Evolutionary conservation across 192 early-diverging fungal genomes (phyloP).

Genomic region (Diversispora epigaea): DNA sequence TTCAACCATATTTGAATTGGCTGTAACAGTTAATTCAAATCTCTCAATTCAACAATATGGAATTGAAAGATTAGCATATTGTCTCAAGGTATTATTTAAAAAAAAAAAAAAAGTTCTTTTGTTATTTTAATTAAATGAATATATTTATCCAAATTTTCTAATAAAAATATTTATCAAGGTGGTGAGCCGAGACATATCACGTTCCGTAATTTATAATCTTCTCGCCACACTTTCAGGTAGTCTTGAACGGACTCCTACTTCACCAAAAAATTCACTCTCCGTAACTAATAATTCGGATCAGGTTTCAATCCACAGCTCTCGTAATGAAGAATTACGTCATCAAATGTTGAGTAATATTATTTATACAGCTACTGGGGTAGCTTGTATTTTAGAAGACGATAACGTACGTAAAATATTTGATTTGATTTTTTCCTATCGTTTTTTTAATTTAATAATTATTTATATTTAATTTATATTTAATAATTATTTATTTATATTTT

Average conservation of each 20-base stretch:
- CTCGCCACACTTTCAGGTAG: neutral
- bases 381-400: constrained; percentile 54
- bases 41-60: constrained; percentile 49
- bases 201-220: constrained; percentile 23
- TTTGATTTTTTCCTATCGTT: neutral
- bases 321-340: constrained; percentile 41
- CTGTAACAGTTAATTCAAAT: constrained; percentile 22
- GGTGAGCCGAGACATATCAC: neutral
- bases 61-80: constrained; percentile 51
- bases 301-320: constrained; percentile 28
- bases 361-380: constrained; percentile 54
- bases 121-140: constrained; percentile 34
- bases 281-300: constrained; percentile 1
- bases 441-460: neutral
- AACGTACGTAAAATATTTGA: constrained; percentile 37
- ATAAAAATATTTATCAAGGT: constrained; percentile 29
- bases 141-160: constrained; percentile 35
- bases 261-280: constrained; percentile 20
- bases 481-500: neutral
- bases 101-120: constrained; percentile 31
- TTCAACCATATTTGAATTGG: constrained; percentile 54
- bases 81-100: constrained; percentile 39
- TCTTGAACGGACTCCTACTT: neutral
- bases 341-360: constrained; percentile 55
- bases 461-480: neutral